Base-by-base conservation (phyloP, 2,329 filamentous ascomycete genomes). In the Colletotrichum trifolii region DNA sequence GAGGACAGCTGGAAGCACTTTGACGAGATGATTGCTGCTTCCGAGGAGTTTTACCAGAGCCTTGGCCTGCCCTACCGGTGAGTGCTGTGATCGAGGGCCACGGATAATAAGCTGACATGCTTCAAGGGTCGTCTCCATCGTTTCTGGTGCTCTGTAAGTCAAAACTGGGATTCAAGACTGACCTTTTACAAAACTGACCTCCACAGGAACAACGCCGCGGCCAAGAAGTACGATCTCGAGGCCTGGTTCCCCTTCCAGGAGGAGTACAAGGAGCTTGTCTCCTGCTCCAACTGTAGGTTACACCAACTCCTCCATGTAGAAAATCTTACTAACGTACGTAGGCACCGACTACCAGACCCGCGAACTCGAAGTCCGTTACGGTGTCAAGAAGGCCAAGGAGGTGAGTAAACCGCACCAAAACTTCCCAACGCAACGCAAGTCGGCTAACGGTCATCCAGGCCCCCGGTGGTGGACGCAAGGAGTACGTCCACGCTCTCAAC, bases 191-290 rank as follows among this genome's bases (percentile, higher is more conserved):
- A 46, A 11, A 15, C 58, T 60, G 36, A 62, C 53, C 11, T 1
- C 2, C 4, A 11, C 17, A 64, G 63, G 33, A 66, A 66, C 60
- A 66, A 94, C 72, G 91, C 91, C 2, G 90, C 90, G 4, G 84
- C 93, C 35, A 97, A 97, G 86, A 99, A 99, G 81, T 94, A 91
- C 76, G 96, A 99, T 74, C 85, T 99, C 25, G 96, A 99, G 78
- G 95, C 96, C 3, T 97, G 94, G 93, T 97, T 97, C 78, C 94
- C 93, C 13, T 96, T 92, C 84, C 94, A 98, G 78, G 91, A 91
- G 72, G 96, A 98, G 80, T 99, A 98, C 86, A 98, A 98, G 82
- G 96, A 98, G 82, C 87, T 99, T 35, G 96, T 98, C 54, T 97
- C 93, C 17, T 97, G 94, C 86, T 97, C 93, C 67, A 99, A 99